Evolutionary conservation across 306 rosid genomes (phyloP), one percentile per base, ranked within the genome.

Genomic region (Cicer cuneatum): DNA sequence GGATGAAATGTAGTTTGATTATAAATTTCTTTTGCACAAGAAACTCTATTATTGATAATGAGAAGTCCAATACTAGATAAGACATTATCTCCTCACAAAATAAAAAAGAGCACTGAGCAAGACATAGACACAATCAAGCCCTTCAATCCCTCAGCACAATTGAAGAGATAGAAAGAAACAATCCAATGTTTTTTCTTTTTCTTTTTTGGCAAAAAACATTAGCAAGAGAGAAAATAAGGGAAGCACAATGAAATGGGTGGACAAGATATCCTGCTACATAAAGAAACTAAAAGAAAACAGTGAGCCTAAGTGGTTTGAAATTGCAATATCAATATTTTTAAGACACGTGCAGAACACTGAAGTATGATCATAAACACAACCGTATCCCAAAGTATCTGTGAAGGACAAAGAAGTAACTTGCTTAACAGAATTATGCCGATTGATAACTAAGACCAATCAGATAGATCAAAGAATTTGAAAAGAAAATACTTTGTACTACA

Each of bases 291-390:
- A 19, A 54, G 54, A 61, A 39, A 76, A 49, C 42, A 8, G 24
- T n/a, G 33, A 42, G 29, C 54, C 72, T 19, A 65, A 45, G 8
- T 35, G 43, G 59, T 29, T 72, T 49, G 45, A 59, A 38, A 38
- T 40, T 59, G 46, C 58, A 59, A 58, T 58, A 35, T 65, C 71
- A 82, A 59, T 62, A 51, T 54, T 41, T 49, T 1, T 24, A 72
- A 69, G 69, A 70, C 21, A 68, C 43, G 67, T 16, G 63, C 37
- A 48, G 63, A 77, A 66, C 72, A 57, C 74, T 41, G 41, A 46
- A 14, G 63, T 38, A 43, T 72, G 64, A 53, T 59, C 67, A 71
- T 52, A 38, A 62, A 63, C 40, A 53, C 48, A 46, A 13, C 37
- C 9, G 10, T 46, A 47, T 78, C 33, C 12, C 48, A 70, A 38